Evolutionary conservation across 805 yeast species (phyloP), one percentile per base, ranked within the genome.

Genomic region (Ogataea nonfermentans): DNA sequence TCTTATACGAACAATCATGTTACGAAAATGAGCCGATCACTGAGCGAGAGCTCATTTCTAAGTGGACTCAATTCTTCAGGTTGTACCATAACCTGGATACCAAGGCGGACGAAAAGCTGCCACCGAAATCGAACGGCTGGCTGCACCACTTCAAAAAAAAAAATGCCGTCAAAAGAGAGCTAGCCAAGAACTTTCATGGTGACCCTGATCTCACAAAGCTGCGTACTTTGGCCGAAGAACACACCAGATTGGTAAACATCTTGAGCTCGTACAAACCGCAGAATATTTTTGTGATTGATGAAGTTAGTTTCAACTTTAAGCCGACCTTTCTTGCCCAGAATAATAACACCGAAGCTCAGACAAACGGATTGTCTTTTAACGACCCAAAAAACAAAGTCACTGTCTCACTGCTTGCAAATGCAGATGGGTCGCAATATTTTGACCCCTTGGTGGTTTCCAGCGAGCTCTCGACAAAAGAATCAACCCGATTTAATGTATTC

Each of bases 91-190:
- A 43, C 12, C 15, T 28, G 7, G 9, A 29, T 8, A 27, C 25
- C 16, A 35, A 24, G 11, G 26, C 24, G 12, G 37, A 36, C n/a
- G 38, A 40, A 9, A 35, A 40, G 12, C 27, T 36, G 10, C 45
- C 48, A 6, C 43, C 47, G 5, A 62, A 62, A 42, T 61, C 69
- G 1, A 65, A 65, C 43, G 73, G 73, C 0, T 68, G 72, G 73
- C 40, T 68, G 5, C 63, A 64, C 30, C 65, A 65, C 45, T 68
- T 68, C 53, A 67, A 63, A 36, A 55, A 53, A 33, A 52, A 59
- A 28, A 57, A 61, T 43, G 35, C 53, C 4, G 33, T 52, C 2
- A 61, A 59, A 37, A 45, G 55, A 24, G 56, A 58, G 4, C 40
- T 60, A 13, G 65, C 66, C 6, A 35, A 43, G 10, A 26, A 40